Percentiles rank a stretch among this genome's conserved stretches.
Conservation (phyloP, 1,284 basidiomycete species). For the Trichosporon ovoides region DNA sequence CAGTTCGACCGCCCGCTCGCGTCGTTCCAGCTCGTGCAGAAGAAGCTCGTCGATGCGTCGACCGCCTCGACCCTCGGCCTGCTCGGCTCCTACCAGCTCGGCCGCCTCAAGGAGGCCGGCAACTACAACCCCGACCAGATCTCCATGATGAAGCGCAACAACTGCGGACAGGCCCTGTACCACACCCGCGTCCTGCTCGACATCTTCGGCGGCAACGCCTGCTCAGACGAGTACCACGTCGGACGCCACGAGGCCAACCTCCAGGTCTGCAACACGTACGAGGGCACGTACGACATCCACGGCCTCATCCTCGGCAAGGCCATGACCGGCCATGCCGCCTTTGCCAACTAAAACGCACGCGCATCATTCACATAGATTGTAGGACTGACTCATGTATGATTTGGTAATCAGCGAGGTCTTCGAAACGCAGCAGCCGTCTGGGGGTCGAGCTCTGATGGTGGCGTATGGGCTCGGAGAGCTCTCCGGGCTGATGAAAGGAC, state of each 20-base stretch:
- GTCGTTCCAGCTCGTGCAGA: conserved; percentile 92
- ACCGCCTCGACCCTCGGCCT: conserved; percentile 80
- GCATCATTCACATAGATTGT: too few species aligned
- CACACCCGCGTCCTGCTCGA: conserved; percentile 75
- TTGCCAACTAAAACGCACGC: conserved; percentile 17
- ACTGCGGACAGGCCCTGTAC: conserved; percentile 84
- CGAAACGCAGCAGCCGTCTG: too few species aligned
- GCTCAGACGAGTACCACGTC: conserved; percentile 82
- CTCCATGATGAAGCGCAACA: conserved; percentile 90
- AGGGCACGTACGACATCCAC: conserved; percentile 73
- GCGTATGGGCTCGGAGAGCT: too few species aligned
- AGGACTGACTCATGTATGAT: too few species aligned
- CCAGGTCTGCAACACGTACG: conserved; percentile 88
- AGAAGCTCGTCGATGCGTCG: conserved; percentile 90
- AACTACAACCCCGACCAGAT: conserved; percentile 85
- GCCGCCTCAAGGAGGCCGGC: conserved; percentile 77
- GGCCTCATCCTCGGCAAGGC: conserved; percentile 85
- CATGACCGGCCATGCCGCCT: conserved; percentile 63
- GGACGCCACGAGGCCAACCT: conserved; percentile 85
- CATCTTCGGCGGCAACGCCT: conserved; percentile 85
- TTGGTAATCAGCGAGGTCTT: too few species aligned
- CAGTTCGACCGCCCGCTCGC: conserved; percentile 88
- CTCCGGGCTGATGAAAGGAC: too few species aligned
- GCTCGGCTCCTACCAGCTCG: conserved; percentile 70
- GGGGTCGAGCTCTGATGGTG: too few species aligned